A percentile compares a stretch with the other conserved stretches of the same genome.
Conservation (phyloP, 768 basidiomycete genomes). For the Trametes gibbosa region DNA sequence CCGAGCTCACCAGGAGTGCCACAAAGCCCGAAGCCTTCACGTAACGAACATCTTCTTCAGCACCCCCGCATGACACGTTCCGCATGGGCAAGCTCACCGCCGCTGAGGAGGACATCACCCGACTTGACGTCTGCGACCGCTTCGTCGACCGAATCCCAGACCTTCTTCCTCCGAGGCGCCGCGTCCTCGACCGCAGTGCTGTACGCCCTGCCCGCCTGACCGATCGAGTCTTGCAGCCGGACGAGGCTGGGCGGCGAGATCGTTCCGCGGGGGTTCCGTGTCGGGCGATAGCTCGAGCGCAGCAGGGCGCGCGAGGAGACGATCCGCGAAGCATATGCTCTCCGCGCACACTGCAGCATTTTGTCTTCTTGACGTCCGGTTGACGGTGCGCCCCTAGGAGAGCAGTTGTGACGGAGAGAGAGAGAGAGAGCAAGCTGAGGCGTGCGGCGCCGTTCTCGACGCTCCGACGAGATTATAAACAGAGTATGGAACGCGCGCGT, state of each 20-base stretch:
- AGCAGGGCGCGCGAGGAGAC: conserved; percentile 14
- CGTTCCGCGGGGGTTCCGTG: conserved; percentile 19
- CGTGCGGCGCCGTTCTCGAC: not conserved
- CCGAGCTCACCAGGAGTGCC: conserved; percentile 71
- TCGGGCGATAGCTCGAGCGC: not conserved
- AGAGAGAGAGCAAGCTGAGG: not conserved
- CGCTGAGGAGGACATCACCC: conserved; percentile 75
- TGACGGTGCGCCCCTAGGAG: not conserved
- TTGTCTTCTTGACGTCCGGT: not conserved
- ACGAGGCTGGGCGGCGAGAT: not conserved
- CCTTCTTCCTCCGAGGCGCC: conserved; percentile 48
- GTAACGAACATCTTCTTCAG: not conserved
- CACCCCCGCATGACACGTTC: not conserved
- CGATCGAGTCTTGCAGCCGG: not conserved
- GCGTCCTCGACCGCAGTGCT: conserved; percentile 26
- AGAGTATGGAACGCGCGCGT: not conserved
- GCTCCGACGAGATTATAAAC: not conserved
- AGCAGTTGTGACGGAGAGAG: not conserved
- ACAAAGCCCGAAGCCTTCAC: conserved; percentile 80
- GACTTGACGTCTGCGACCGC: conserved; percentile 82
- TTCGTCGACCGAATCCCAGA: conserved; percentile 81
- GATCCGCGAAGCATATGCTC: conserved; percentile 6
- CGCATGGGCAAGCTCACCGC: conserved; percentile 51
- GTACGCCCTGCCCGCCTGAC: conserved; percentile 14
- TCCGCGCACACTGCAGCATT: conserved; percentile 16